Evolutionary conservation across 176 grass and related monocot genomes (phyloP), one percentile per base, ranked within the genome.

Genomic region (Puccinellia tenuiflora): DNA sequence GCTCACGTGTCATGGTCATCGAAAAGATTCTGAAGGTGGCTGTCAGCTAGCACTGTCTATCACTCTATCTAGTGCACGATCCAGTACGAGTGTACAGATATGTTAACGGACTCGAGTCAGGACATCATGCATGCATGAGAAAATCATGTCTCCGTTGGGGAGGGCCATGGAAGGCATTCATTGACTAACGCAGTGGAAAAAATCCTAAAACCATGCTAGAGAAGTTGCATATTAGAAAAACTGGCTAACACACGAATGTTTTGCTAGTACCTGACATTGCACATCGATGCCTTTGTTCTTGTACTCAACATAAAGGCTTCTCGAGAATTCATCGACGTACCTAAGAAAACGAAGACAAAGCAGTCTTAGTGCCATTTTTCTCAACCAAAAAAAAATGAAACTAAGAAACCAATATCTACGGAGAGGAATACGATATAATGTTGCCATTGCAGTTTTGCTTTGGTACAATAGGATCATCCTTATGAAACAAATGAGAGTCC

Each of bases 211-310:
- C 40, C 39, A 9, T 40, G 39, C 39, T 40, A 38, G 35, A 38
- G 35, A 38, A 34, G n/a, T n/a, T n/a, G n/a, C n/a, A n/a, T n/a
- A n/a, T n/a, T n/a, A 38, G 35, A 38, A 34, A 43, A 43, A 12
- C 10, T 43, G 0, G 42, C 42, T 43, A 43, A 13, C 42, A 43
- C 11, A 43, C 42, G 20, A 52, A 35, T 61, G 4, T 20, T 40
- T 77, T 77, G 52, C 76, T 77, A 7, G 9, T 78, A 97, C 94
- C 91, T 97, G 94, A 45, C 94, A 94, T 51, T 97, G 94, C 61
- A 97, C 82, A 69, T 97, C 91, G 3, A 94, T 94, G 69, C 94
- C 94, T 85, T 84, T 90, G 84, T 82, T 72, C 82, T 77, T 94
- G 75, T 97, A 97, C 81, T 97, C 91, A 0, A 90, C 89, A 54